Base-by-base conservation (phyloP, 2,329 filamentous ascomycete species). In the Colletotrichum sublineola region DNA sequence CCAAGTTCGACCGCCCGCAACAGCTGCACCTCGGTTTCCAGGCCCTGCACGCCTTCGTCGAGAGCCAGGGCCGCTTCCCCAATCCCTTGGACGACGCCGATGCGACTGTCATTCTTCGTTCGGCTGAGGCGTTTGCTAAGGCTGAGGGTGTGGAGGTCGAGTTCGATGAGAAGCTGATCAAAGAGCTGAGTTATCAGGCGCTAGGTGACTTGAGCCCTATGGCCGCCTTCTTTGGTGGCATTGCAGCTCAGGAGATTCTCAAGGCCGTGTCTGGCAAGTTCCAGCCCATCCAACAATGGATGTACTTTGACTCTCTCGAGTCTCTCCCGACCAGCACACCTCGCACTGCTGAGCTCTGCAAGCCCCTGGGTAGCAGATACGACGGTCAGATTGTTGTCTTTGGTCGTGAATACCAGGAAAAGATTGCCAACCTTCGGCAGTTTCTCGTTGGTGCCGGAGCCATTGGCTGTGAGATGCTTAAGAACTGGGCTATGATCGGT, bases 401-500 rank as follows among this genome's bases (percentile, higher is more conserved):
- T 76, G 96, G 96, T 74, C 92, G 90, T 78, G 94, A 97, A 75
- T 99, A 92, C 82, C 96, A 99, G 82, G 93, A 97, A 63, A 98
- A 97, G 87, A 89, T 99, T 76, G 90, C 92, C 73, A 97, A 98
- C 78, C 84, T 96, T 74, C 96, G 92, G 79, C 91, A 98, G 78
- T 99, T 99, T 86, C 87, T 99, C 67, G 96, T 99, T 70, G 96
- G 96, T 76, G 94, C 96, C 58, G 96, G 96, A 78, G 96, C 97
- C 75, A 99, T 99, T 81, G 96, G 96, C 57, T 99, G 96, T 79
- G 96, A 99, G 81, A 99, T 98, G 93, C 86, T 99, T 76, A 99
- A 99, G 90, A 98, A 98, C 83, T 99, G 96, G 95, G 96, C 97
- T 46, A 97, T 99, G 95, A 97, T 98, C 81, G 96, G 96, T 76